Percentiles rank a stretch among this genome's conserved stretches.
Conservation (phyloP, 1,284 basidiomycete genomes). For the Ustilago nuda region DNA sequence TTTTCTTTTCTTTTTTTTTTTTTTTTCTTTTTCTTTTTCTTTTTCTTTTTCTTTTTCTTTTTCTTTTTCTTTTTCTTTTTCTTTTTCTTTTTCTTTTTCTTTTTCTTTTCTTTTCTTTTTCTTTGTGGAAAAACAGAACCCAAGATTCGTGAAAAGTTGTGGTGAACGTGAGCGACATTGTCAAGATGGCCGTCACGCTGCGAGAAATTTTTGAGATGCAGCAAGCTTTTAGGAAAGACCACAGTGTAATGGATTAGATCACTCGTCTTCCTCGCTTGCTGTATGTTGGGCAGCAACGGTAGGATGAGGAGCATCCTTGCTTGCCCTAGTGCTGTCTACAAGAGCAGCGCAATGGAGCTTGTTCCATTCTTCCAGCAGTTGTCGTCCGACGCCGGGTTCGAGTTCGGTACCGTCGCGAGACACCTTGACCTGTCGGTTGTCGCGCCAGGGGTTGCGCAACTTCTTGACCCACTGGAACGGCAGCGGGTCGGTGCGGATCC, state of each 20-base stretch:
- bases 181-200: slow-evolving; percentile 12
- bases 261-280: slow-evolving; percentile 48
- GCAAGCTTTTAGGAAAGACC: not conserved
- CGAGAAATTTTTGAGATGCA: not conserved
- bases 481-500: slow-evolving; percentile 81
- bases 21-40: too few species aligned
- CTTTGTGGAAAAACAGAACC: not conserved
- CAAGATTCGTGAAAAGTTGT: not conserved
- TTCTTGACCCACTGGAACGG: slow-evolving; percentile 83
- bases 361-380: slow-evolving; percentile 82
- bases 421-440: slow-evolving; percentile 85
- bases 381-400: slow-evolving; percentile 82
- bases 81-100: too few species aligned
- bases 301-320: slow-evolving; percentile 3
- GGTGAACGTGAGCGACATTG: slow-evolving; percentile 12
- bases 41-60: too few species aligned
- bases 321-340: slow-evolving; percentile 23
- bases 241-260: not conserved
- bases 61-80: too few species aligned
- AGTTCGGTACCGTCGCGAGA: slow-evolving; percentile 92
- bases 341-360: slow-evolving; percentile 13
- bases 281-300: slow-evolving; percentile 4
- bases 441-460: slow-evolving; percentile 91
- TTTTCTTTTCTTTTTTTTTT: too few species aligned
- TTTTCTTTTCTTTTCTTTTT: not conserved